Evolutionary conservation across 441 rosid species (phyloP), one percentile per base, ranked within the genome.

Genomic region (Populus hybrid): DNA sequence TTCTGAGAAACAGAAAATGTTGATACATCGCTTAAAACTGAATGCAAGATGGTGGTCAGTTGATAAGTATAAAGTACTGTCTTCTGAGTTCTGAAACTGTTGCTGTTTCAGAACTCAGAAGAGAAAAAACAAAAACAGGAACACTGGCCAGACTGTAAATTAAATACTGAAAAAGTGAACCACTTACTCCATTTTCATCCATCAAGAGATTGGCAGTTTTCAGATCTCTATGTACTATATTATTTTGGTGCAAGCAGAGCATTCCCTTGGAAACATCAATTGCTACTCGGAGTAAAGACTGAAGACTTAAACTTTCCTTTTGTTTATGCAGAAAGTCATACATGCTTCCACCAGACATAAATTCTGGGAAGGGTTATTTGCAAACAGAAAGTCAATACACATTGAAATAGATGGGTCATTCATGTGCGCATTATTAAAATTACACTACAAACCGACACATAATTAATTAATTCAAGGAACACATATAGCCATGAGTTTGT

Each of bases 181-280:
- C 68, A 77, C 98, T 86, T 88, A 92, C 93, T 78, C 85, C 88
- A 86, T 87, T 88, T 84, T 87, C 95, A 86, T 87, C 90, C 86
- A 90, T 81, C 87, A 90, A 81, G 82, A 90, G 89, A 82, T 90
- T 90, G 83, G 93, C 94, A 68, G 92, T 79, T 78, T 92, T 90
- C 66, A 88, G 86, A 75, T 92, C 91, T 77, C 92, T 82, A 50
- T 93, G 95, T 78, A 88, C 80, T 21, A 88, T 87, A 38, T 83
- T 86, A 73, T 88, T 90, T 73, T 80, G 87, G 77, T 89, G 91
- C 86, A 91, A 87, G 84, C 86, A 88, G 74, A 81, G 85, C 95
- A 93, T 81, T 77, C 95, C 88, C 64, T 83, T 85, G 72, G 92
- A 80, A 82, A 88, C 80, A 82, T 93, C 87, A 84, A 79, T 84